These are phyloP conservation scores for Pythium phragmiticola DNA, from an alignment of 352 stramenopile species.

Conservation along the genomic window DNA sequence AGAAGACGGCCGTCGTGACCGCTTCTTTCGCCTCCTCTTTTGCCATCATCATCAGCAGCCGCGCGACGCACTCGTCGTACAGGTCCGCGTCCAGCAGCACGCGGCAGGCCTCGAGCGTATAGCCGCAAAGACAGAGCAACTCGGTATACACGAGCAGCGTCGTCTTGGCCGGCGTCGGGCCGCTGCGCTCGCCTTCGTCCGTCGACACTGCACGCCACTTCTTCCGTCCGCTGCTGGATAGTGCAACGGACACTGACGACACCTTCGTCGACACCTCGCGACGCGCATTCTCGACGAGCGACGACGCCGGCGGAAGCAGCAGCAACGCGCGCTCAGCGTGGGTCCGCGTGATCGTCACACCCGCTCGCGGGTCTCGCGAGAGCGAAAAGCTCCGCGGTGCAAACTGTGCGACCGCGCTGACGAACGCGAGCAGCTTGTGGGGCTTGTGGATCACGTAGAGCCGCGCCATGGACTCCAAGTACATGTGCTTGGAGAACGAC, in stretches of 20 bases:
- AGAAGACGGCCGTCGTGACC: slow-evolving; percentile 46
- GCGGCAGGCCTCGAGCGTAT: slow-evolving; percentile 51
- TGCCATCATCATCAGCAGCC: slow-evolving; percentile 23
- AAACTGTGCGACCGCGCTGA: slow-evolving; percentile 53
- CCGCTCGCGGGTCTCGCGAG: slow-evolving; percentile 31
- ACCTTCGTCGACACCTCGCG: not conserved
- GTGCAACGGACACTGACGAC: not conserved
- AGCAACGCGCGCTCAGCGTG: slow-evolving; percentile 68
- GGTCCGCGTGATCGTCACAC: slow-evolving; percentile 34
- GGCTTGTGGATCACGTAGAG: slow-evolving; percentile 79
- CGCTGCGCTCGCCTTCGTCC: not conserved
- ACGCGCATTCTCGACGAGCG: slow-evolving; percentile 42
- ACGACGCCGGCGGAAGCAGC: slow-evolving; percentile 55
- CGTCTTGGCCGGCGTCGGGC: slow-evolving; percentile 18
- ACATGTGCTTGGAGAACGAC: slow-evolving; percentile 87
- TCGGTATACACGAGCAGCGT: slow-evolving; percentile 63
- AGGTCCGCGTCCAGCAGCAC: slow-evolving; percentile 62
- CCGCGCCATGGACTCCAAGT: slow-evolving; percentile 79
- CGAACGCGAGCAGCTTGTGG: slow-evolving; percentile 50
- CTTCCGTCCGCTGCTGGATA: not conserved
- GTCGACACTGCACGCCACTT: not conserved
- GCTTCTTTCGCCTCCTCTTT: slow-evolving; percentile 16
- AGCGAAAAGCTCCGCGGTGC: slow-evolving; percentile 72
- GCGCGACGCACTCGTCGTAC: slow-evolving; percentile 59
- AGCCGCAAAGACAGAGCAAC: slow-evolving; percentile 51